phyloP scores from a whole-genome alignment of 176 grass and related monocot genomes.

The Lolium multiflorum region DNA sequence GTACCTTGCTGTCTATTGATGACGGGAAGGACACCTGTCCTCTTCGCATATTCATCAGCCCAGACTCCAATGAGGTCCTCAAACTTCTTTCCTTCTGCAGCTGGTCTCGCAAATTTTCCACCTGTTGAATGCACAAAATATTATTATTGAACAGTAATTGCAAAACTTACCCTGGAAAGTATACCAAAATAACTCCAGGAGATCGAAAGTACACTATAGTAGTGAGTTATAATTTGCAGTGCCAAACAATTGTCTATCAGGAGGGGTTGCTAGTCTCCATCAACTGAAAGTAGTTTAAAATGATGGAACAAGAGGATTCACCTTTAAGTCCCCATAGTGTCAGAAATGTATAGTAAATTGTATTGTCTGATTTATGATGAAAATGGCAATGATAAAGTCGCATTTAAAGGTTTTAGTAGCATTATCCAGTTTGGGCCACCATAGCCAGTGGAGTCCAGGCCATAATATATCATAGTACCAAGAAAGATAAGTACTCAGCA shows the following conservation, averaged over 20 bases:
- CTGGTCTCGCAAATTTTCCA: slow-evolving; percentile 79
- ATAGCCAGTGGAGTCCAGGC: neutral
- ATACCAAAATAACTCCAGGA: slow-evolving; percentile 24
- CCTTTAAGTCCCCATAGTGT: neutral
- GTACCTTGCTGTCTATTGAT: slow-evolving; percentile 80
- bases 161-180: slow-evolving; percentile 19
- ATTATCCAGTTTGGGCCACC: slow-evolving; percentile 14
- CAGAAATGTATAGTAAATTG: slow-evolving; percentile 3
- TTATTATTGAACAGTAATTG: slow-evolving; percentile 39
- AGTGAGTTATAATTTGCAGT: slow-evolving; percentile 33
- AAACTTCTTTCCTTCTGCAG: slow-evolving; percentile 83
- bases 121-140: slow-evolving; percentile 56
- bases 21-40: slow-evolving; percentile 61
- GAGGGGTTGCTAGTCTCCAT: neutral
- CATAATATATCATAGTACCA: slow-evolving; percentile 17
- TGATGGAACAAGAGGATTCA: neutral
- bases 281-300: slow-evolving; percentile 6
- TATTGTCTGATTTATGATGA: neutral
- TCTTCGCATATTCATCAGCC: slow-evolving; percentile 74
- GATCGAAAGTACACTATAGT: slow-evolving; percentile 11
- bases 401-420: slow-evolving; percentile 21
- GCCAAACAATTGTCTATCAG: slow-evolving; percentile 29
- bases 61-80: slow-evolving; percentile 79
- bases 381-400: slow-evolving; percentile 22
- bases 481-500: neutral